These are phyloP conservation scores for Yamadazyma insecticola DNA, from an alignment of 805 yeast genomes.

Conservation along the genomic window DNA sequence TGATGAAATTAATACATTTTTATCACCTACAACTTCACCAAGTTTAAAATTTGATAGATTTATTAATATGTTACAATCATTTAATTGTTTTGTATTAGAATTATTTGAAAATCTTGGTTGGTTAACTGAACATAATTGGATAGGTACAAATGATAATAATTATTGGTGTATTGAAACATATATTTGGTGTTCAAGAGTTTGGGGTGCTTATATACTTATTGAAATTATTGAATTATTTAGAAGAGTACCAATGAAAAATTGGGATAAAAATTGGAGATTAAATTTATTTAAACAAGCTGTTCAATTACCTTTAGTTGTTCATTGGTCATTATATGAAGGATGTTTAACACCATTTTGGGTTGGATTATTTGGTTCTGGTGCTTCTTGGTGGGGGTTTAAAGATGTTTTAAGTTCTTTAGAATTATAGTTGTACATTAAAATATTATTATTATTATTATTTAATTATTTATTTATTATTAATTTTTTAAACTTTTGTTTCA, in stretches of 20 bases:
- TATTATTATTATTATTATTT: neutral
- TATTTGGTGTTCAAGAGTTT: constrained; percentile 41
- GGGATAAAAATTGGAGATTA: constrained; percentile 34
- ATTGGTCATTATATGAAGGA: constrained; percentile 42
- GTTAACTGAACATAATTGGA: constrained; percentile 43
- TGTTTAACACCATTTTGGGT: constrained; percentile 46
- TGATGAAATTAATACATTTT: constrained; percentile 30
- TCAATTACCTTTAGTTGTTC: constrained; percentile 40
- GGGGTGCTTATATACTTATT: constrained; percentile 38
- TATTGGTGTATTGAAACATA: constrained; percentile 41
- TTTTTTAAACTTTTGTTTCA: neutral
- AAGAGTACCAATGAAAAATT: constrained; percentile 33
- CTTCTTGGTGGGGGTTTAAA: constrained; percentile 39
- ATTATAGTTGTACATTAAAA: constrained; percentile 10
- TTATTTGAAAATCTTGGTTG: constrained; percentile 41
- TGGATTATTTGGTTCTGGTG: constrained; percentile 41
- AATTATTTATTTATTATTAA: no score
- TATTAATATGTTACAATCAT: constrained; percentile 33
- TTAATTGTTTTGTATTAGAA: constrained; percentile 38
- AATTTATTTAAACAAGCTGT: constrained; percentile 31
- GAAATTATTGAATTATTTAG: constrained; percentile 39
- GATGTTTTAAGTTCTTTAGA: constrained; percentile 33
- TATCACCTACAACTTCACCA: constrained; percentile 18
- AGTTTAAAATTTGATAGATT: constrained; percentile 27
- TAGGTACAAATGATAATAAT: constrained; percentile 35